Evolutionary conservation across 208 protist species (phyloP).

Genomic region (Trypanosoma caninum): DNA sequence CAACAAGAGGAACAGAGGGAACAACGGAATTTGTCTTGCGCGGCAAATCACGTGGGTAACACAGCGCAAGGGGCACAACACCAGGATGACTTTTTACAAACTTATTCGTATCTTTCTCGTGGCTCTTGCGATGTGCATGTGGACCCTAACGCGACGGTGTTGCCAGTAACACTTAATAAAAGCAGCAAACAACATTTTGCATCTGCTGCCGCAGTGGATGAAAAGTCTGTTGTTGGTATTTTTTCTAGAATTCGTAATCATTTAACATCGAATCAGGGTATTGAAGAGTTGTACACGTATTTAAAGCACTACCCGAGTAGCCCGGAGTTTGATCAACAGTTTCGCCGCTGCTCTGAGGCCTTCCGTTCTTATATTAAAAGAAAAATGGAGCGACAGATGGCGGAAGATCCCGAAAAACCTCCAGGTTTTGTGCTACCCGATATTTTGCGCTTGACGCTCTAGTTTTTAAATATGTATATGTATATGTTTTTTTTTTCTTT

Average conservation of each 20-base stretch:
- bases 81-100: neutral
- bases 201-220: slow-evolving; percentile 3
- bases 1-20: neutral
- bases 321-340: slow-evolving; percentile 65
- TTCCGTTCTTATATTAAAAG: slow-evolving; percentile 85
- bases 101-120: neutral
- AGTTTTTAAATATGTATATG: neutral
- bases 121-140: neutral
- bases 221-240: slow-evolving; percentile 44
- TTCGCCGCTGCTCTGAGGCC: slow-evolving; percentile 76
- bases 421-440: slow-evolving; percentile 40
- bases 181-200: too few species aligned
- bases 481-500: neutral
- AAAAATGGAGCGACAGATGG: slow-evolving; percentile 65
- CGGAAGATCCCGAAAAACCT: slow-evolving; percentile 40
- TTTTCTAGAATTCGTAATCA: slow-evolving; percentile 81
- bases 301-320: slow-evolving; percentile 33
- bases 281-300: slow-evolving; percentile 74
- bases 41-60: neutral
- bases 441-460: slow-evolving; percentile 30
- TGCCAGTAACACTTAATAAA: neutral
- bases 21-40: neutral
- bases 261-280: slow-evolving; percentile 61
- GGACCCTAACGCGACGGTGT: neutral
- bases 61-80: neutral